Percentiles rank a stretch among this genome's conserved stretches.
phyloP scores from a whole-genome alignment of 768 basidiomycete genomes.

The Butyriboletus loyo region DNA sequence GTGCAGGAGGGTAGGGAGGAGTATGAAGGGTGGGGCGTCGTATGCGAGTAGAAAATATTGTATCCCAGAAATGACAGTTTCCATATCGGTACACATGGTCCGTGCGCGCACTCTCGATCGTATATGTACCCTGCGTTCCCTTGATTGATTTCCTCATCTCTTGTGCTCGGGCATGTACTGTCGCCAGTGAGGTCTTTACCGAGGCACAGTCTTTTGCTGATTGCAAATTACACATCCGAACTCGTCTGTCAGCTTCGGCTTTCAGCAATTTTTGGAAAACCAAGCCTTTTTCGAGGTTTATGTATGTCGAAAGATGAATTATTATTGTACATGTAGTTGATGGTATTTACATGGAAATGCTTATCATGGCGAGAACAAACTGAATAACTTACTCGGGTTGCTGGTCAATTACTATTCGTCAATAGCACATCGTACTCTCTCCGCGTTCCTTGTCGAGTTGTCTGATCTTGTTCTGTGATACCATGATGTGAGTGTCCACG shows the following conservation, averaged over 20 bases:
- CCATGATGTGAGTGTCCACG: background rate
- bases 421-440: slow-evolving; percentile 2
- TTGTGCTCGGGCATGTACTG: slow-evolving; percentile 96
- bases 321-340: too few relatives aligned
- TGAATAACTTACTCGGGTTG: too few relatives aligned
- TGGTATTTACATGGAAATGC: too few relatives aligned
- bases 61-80: too few relatives aligned
- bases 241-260: slow-evolving; percentile 86
- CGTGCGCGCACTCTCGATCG: background rate
- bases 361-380: too few relatives aligned
- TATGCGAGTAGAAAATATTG: slow-evolving; percentile 20
- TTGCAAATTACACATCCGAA: slow-evolving; percentile 98
- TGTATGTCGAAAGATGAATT: too few relatives aligned
- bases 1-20: slow-evolving; percentile 68
- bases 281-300: too few relatives aligned
- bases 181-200: slow-evolving; percentile 95
- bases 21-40: slow-evolving; percentile 65
- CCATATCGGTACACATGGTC: background rate
- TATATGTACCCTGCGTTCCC: too few relatives aligned
- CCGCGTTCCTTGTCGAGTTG: slow-evolving; percentile 8
- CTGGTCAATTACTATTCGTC: too few relatives aligned
- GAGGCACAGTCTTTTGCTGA: slow-evolving; percentile 95
- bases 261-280: slow-evolving; percentile 93
- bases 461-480: slow-evolving; percentile 9
- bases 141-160: slow-evolving; percentile 64